Conservation (phyloP, 192 early-diverging fungal species). For the Podila minutissima region DNA sequence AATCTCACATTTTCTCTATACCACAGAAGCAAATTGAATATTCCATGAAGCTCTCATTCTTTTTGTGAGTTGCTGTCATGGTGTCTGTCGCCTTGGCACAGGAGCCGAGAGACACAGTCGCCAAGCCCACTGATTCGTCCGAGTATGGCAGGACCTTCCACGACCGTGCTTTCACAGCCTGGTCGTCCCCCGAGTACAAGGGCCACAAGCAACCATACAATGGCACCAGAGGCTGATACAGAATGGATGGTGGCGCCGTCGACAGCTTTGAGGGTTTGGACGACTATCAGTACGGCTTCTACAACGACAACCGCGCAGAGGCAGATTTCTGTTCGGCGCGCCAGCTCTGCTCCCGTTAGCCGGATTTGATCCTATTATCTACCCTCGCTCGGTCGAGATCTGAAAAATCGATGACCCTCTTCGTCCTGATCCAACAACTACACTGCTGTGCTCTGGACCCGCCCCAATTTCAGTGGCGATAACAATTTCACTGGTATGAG, state of each 20-base stretch:
- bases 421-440: neutral
- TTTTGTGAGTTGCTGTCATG: constrained; percentile 16
- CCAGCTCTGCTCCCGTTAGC: constrained; percentile 6
- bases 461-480: constrained; percentile 3
- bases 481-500: constrained; percentile 17
- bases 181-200: constrained; percentile 30
- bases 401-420: neutral
- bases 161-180: constrained; percentile 17
- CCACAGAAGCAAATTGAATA: neutral
- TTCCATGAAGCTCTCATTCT: constrained; percentile 12
- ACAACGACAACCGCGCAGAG: neutral
- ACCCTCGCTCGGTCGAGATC: constrained; percentile 20
- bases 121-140: neutral
- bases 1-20: too few relatives aligned
- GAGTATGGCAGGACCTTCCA: neutral
- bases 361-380: constrained; percentile 31
- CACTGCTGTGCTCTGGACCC: constrained; percentile 11
- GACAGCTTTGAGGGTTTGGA: constrained; percentile 22
- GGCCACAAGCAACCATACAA: constrained; percentile 26
- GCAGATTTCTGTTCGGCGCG: constrained; percentile 3
- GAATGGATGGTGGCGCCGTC: constrained; percentile 35
- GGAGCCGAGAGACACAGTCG: neutral
- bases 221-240: constrained; percentile 17
- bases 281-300: constrained; percentile 17
- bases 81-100: constrained; percentile 20